Evolutionary conservation across 345 rosid genomes (phyloP).

Genomic region (Bruguiera gymnorhiza): DNA sequence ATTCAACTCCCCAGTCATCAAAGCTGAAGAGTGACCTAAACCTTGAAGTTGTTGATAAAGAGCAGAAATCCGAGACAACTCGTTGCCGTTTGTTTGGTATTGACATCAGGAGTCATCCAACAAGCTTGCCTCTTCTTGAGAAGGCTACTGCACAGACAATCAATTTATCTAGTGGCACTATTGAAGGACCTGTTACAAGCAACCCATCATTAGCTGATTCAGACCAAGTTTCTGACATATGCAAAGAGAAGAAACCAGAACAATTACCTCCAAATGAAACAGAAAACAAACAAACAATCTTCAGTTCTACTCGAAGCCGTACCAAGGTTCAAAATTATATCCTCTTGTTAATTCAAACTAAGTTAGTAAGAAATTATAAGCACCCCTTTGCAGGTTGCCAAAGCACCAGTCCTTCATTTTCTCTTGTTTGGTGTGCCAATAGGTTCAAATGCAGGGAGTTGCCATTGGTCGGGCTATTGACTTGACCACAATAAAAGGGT

Average conservation of each 20-base stretch:
- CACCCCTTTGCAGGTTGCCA: constrained; percentile 6
- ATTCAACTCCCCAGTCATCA: constrained; percentile 34
- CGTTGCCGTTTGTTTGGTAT: constrained; percentile 29
- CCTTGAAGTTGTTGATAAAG: constrained; percentile 12
- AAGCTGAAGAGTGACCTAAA: constrained; percentile 35
- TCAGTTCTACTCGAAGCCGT: constrained; percentile 24
- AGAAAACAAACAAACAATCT: constrained; percentile 44
- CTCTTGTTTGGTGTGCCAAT: constrained; percentile 8
- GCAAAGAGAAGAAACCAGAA: constrained; percentile 54
- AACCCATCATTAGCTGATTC: constrained; percentile 36
- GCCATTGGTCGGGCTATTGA: constrained; percentile 36
- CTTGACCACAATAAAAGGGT: constrained; percentile 26
- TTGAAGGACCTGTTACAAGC: constrained; percentile 31
- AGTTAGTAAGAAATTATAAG: neutral
- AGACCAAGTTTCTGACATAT: constrained; percentile 50
- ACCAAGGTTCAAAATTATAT: constrained; percentile 22
- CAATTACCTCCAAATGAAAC: constrained; percentile 53
- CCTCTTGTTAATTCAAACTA: neutral
- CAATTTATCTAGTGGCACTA: constrained; percentile 8
- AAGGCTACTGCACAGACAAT: constrained; percentile 10
- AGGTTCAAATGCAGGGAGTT: constrained; percentile 36
- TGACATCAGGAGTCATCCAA: constrained; percentile 19
- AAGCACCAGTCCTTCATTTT: neutral
- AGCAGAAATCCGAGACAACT: constrained; percentile 16
- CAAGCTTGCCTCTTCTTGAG: constrained; percentile 6